Base-by-base conservation (phyloP, 805 yeast species). In the Metschnikowia chrysomelidarum region DNA sequence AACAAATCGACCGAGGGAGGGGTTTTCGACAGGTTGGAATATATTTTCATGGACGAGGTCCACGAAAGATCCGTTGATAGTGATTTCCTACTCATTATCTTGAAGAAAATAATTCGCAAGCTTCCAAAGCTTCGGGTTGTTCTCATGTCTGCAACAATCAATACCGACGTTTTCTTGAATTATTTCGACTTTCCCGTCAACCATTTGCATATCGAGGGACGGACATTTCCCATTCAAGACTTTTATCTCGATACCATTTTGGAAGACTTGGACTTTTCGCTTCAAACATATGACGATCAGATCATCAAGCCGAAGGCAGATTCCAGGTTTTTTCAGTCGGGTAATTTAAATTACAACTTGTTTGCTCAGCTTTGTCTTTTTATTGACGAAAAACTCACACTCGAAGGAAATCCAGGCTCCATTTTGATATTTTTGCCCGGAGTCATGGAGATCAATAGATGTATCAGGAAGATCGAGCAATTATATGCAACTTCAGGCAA, bases 101-200 rank as follows among this genome's bases (percentile, higher is more conserved):
- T 91, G 43, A 88, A 86, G 50, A 72, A 71, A 24, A 62, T 87
- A 4, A 50, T 80, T 45, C 52, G 60, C 8, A 69, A 67, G 31
- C 71, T 62, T 34, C 74, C 75, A 0, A 71, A 76, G 1, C 55
- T 89, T 39, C 83, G 78, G 49, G 68, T 91, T 20, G 71, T 91
- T 7, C 67, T 93, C 32, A 91, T 93, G 97, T 84, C 95, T 54
- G 98, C 98, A 4, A 91, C 98, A 1, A 89, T 91, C 27, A 85
- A 87, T 51, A 73, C 81, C 1, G 69, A 70, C 7, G 67, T 75
- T 26, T 91, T 88, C 62, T 67, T 73, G 34, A 65, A 70, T 17
- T 91, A 83, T 51, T 91, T 91, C 55, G 63, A 64, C 3, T 50
- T 60, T 1, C 56, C 59, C 2, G 47, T 67, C 22, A 79, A 80